Evolutionary conservation across 345 rosid species (phyloP).

Genomic region (Eutrema japonicum): DNA sequence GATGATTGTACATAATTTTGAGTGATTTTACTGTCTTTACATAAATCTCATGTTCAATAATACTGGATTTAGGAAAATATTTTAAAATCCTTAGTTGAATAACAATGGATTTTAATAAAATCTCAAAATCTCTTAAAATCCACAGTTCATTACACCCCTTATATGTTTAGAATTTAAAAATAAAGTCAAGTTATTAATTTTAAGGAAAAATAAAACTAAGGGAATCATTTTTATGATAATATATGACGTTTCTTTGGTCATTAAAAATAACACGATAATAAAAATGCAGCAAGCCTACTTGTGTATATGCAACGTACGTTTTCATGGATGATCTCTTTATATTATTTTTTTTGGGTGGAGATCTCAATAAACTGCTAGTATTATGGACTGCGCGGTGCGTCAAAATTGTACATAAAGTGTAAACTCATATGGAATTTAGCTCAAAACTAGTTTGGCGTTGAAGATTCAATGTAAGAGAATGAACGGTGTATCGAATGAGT

Average conservation of each 20-base stretch:
- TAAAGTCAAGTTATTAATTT: not conserved
- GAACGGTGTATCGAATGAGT: not conserved
- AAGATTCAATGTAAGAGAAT: not conserved
- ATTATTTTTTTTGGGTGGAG: not conserved
- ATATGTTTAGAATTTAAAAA: not conserved
- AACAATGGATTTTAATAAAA: no score
- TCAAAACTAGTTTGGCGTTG: conserved; percentile 12
- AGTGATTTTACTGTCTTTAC: no score
- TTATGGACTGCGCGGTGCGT: not conserved
- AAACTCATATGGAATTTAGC: not conserved
- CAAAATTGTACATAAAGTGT: not conserved
- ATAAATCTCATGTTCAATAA: no score
- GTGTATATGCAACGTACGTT: not conserved
- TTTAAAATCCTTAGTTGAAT: no score
- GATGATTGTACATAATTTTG: no score
- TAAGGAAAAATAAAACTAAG: not conserved
- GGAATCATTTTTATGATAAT: not conserved
- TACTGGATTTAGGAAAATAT: no score
- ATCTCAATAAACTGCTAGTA: not conserved
- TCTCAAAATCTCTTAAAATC: no score
- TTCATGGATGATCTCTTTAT: not conserved
- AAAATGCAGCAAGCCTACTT: not conserved
- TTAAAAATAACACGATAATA: not conserved
- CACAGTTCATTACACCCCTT: no score
- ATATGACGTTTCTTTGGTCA: not conserved